A percentile compares a stretch with the other conserved stretches of the same genome.
These are phyloP conservation scores for Trichoderma citrinoviride DNA, from an alignment of 2,329 filamentous ascomycete genomes.

Conservation along the genomic window DNA sequence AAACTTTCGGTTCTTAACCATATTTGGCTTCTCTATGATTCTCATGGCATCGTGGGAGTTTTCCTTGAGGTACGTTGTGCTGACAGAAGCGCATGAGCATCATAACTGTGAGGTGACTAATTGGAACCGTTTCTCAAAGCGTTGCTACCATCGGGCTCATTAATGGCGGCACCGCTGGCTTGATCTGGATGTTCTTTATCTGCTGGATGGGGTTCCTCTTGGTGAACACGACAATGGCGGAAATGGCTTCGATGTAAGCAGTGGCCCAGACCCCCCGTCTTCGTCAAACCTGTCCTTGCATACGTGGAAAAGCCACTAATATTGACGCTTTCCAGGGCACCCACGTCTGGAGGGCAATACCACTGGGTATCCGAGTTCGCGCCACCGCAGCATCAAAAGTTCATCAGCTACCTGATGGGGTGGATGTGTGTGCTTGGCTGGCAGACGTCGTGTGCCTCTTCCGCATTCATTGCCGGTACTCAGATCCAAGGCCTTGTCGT, in stretches of 20 bases:
- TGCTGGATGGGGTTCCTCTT: conserved; percentile 40
- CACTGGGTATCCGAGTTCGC: conserved; percentile 58
- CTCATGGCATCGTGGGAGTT: conserved; percentile 6
- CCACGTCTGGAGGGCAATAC: conserved; percentile 57
- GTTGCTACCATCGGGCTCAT: conserved; percentile 25
- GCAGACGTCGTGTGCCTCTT: conserved; percentile 42
- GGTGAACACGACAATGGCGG: conserved; percentile 45
- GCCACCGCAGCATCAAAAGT: conserved; percentile 46
- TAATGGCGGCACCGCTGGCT: conserved; percentile 46
- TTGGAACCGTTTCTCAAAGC: background rate
- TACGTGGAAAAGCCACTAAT: background rate
- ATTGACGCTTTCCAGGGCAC: conserved; percentile 44
- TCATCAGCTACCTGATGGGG: conserved; percentile 51
- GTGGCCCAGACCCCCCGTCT: no score
- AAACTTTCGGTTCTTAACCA: conserved; percentile 6
- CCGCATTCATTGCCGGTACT: conserved; percentile 43
- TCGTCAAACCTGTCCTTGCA: no score
- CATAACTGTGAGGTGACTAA: background rate
- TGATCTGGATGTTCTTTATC: conserved; percentile 45
- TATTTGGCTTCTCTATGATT: conserved; percentile 12
- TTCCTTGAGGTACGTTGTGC: background rate
- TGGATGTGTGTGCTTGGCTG: conserved; percentile 48
- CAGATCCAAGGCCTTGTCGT: conserved; percentile 45
- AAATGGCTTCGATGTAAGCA: conserved; percentile 39
- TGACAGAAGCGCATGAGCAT: no score